Base-by-base conservation (phyloP, 352 stramenopile genomes). In the Phytophthora europaea region DNA sequence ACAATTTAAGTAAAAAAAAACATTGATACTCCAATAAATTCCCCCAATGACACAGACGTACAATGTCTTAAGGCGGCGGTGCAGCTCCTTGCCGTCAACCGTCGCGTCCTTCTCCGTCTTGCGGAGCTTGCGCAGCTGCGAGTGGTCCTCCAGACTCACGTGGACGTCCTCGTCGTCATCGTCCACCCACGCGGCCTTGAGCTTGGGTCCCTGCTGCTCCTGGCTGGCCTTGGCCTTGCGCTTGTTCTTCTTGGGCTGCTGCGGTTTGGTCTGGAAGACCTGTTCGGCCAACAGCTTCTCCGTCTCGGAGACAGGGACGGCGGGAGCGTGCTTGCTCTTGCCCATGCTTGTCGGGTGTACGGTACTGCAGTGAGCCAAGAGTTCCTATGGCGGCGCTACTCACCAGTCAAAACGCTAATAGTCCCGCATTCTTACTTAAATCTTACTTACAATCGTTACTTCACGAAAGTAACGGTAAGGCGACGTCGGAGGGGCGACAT, bases 151-250 rank as follows among this genome's bases (percentile, higher is more conserved):
- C 9, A 98, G 72, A 63, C 86, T 90, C 53, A 97, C 84, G 38
- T 90, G 65, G 18, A 97, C 77, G 18, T 85, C 68, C 7, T 80
- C 82, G 64, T 98, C 92, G 61, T 97, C 92, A 8, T 97, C 91
- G 76, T 98, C 92, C 50, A 94, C 81, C 92, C 92, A 98, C 18
- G 89, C 92, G 0, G 87, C 76, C 50, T 90, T 80, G 12, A 88
- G 58, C 26, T 76, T 73, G 1, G 50, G 57, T 3, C 48, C 34
- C 16, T 67, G 58, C n/a, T 74, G 66, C 31, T 70, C 67, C 31
- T 79, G 34, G 10, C n/a, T 80, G 36, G 57, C 63, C 60, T 72
- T 62, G 26, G 85, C 82, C 54, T 76, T 87, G 23, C 58, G 59
- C 28, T 74, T 67, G 36, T 72, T 80, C 43, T 62, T 67, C 45